Evolutionary conservation across 2,329 filamentous ascomycete species (phyloP), one percentile per base, ranked within the genome.

Genomic region (Incumbomyces delicatus): DNA sequence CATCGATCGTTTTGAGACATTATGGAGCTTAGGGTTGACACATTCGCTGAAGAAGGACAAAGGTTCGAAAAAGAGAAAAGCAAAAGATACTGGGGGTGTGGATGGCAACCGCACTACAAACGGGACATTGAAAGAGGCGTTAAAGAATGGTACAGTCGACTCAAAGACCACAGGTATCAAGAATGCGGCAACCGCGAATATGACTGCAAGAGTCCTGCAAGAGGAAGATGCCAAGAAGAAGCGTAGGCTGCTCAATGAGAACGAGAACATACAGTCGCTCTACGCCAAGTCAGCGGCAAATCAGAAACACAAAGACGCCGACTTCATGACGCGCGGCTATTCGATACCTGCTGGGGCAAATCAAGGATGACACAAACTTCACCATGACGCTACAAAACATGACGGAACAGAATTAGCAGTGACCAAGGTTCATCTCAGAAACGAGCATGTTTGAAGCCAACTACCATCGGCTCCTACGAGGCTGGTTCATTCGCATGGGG

Each of bases 211-310:
- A 56, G 89, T 98, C 0, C 64, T 96, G 20, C 83, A 84, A 18
- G 90, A 96, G 59, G 87, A 95, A 62, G 85, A 90, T 42, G 80
- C 84, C 58, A 75, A 77, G 47, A 88, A 87, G 54, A 95, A 90
- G 67, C 72, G 82, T 55, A 74, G 85, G 50, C 94, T 85, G 60
- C 58, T 87, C 60, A 58, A 87, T 56, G 69, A 73, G 47, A 78
- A 72, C 57, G 74, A 76, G 18, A 77, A 74, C 48, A 53, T 78
- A 30, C 72, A 74, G 52, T 75, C 70, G 51, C 62, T 79, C 12
- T 79, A 77, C 54, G 70, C 70, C 1, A 71, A 67, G 46, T 66
- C 65, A 37, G 31, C 16, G 2, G 43, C 12, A 14, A 45, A 51
- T 12, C 59, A 63, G 13, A 62, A 65, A 12, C 53, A 58, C 11